phyloP scores from a whole-genome alignment of 202 grass and related monocot genomes.

The Zoysia matrella region DNA sequence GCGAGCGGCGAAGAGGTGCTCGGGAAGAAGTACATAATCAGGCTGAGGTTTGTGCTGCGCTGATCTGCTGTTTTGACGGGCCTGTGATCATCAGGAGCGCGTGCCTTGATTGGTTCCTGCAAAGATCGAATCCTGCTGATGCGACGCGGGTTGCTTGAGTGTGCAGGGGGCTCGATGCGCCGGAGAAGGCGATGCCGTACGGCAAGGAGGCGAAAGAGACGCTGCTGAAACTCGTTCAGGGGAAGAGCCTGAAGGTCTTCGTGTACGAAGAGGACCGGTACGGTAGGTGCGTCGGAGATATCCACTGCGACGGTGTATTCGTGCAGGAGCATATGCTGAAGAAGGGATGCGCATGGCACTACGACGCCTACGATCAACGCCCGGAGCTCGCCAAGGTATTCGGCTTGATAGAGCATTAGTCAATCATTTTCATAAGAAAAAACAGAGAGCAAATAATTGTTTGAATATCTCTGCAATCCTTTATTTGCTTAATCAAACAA shows the following conservation, averaged over 20 bases:
- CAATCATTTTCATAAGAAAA: background rate
- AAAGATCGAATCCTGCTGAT: background rate
- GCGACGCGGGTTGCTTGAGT: background rate
- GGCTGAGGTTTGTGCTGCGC: constrained; percentile 59
- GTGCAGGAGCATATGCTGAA: no score
- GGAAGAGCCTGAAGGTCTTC: no score
- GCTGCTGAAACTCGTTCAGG: no score
- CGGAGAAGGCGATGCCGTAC: constrained; percentile 93
- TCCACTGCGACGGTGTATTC: no score
- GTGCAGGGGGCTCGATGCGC: constrained; percentile 87
- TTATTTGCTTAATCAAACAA: background rate
- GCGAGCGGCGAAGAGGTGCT: constrained; percentile 68
- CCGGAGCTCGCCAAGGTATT: constrained; percentile 68
- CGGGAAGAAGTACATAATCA: constrained; percentile 91
- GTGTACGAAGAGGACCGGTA: no score
- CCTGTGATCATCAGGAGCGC: background rate
- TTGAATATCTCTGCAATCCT: background rate
- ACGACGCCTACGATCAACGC: constrained; percentile 81
- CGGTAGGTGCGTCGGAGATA: no score
- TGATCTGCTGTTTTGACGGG: background rate
- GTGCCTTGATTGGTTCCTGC: background rate
- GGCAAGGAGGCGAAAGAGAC: constrained; percentile 72
- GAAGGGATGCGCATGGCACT: constrained; percentile 36
- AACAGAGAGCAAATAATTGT: background rate
- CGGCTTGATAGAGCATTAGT: background rate